These are phyloP conservation scores for Suillus plorans DNA, from an alignment of 768 basidiomycete genomes.

Conservation along the genomic window DNA sequence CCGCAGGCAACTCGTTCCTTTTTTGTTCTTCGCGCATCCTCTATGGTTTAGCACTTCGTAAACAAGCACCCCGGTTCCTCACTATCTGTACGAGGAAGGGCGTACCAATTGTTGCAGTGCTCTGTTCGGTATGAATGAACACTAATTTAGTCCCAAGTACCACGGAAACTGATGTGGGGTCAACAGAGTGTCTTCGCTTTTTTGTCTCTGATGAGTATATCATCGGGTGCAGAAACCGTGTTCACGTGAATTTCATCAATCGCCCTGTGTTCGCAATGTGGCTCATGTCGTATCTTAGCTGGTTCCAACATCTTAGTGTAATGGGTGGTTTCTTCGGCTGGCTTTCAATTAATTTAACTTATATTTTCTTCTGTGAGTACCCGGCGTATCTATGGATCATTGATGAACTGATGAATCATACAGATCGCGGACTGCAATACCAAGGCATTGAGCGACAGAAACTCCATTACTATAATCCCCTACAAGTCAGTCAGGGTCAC, in stretches of 20 bases:
- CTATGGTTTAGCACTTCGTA: slow-evolving; percentile 42
- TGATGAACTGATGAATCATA: slow-evolving; percentile 9
- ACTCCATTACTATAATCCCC: slow-evolving; percentile 57
- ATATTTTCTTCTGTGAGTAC: slow-evolving; percentile 60
- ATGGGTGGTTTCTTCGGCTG: slow-evolving; percentile 66
- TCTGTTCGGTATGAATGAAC: slow-evolving; percentile 24
- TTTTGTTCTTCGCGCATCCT: slow-evolving; percentile 49
- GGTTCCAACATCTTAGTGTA: slow-evolving; percentile 66
- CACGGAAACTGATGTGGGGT: slow-evolving; percentile 6
- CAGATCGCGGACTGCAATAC: slow-evolving; percentile 63
- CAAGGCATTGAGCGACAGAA: slow-evolving; percentile 65
- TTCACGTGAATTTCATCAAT: slow-evolving; percentile 11
- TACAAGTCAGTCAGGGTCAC: slow-evolving; percentile 37
- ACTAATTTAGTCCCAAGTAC: not conserved
- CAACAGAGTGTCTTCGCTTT: slow-evolving; percentile 40
- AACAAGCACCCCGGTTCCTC: slow-evolving; percentile 50
- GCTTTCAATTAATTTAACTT: slow-evolving; percentile 67
- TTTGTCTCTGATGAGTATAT: slow-evolving; percentile 64
- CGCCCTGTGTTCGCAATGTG: no score
- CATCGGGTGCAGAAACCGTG: slow-evolving; percentile 44
- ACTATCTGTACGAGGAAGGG: slow-evolving; percentile 46
- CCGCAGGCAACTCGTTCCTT: slow-evolving; percentile 64
- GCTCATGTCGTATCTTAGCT: slow-evolving; percentile 34
- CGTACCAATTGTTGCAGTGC: slow-evolving; percentile 40
- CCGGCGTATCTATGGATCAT: not conserved